phyloP scores from a whole-genome alignment of 331 rosid species.

The Spiraea crenata region DNA sequence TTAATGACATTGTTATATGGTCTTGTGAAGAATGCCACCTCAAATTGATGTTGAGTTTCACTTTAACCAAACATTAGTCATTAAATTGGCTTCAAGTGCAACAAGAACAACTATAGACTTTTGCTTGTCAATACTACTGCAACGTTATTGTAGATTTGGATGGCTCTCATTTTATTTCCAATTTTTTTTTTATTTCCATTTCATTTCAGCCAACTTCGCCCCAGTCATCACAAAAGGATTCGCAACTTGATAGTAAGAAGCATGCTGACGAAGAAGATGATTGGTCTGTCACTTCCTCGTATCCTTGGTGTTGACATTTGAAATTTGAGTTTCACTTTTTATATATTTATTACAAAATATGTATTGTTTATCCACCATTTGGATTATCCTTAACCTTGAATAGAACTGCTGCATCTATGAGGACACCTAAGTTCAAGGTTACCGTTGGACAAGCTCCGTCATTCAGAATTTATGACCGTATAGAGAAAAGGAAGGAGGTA shows the following conservation, averaged over 20 bases:
- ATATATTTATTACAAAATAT: background rate
- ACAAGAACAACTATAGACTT: background rate
- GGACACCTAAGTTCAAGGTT: slow-evolving; percentile 63
- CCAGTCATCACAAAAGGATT: slow-evolving; percentile 43
- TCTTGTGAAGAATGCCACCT: slow-evolving; percentile 1
- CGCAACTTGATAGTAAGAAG: slow-evolving; percentile 56
- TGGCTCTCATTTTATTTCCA: slow-evolving; percentile 27
- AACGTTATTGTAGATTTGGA: background rate
- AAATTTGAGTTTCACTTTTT: background rate
- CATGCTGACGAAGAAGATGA: slow-evolving; percentile 77
- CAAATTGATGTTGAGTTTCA: background rate
- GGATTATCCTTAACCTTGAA: slow-evolving; percentile 52
- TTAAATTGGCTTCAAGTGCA: slow-evolving; percentile 11
- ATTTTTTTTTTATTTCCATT: slow-evolving; percentile 3
- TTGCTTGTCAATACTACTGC: background rate
- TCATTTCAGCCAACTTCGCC: slow-evolving; percentile 68
- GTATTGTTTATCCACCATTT: slow-evolving; percentile 12
- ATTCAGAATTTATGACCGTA: slow-evolving; percentile 58
- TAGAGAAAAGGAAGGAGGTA: slow-evolving; percentile 95
- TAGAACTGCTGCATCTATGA: slow-evolving; percentile 64
- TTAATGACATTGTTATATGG: background rate
- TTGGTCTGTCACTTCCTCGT: slow-evolving; percentile 83
- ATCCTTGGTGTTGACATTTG: slow-evolving; percentile 54
- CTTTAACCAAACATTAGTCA: slow-evolving; percentile 16
- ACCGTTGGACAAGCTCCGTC: slow-evolving; percentile 87